Evolutionary conservation across 352 stramenopile genomes (phyloP).

Genomic region (Phytophthora boehmeriae): DNA sequence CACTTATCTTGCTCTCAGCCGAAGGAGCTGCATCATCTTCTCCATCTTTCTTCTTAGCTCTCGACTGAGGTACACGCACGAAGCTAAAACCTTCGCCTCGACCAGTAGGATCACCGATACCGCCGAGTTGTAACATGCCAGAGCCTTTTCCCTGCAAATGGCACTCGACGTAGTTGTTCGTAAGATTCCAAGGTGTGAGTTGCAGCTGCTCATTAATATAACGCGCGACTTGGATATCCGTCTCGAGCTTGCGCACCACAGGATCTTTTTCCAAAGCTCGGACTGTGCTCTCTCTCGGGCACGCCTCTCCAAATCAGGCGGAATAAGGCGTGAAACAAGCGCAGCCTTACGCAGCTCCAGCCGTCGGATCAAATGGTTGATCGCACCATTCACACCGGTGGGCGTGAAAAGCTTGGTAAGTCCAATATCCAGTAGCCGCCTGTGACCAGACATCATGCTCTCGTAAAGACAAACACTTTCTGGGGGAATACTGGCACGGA

Average conservation of each 20-base stretch:
- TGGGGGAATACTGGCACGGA: constrained; percentile 71
- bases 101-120: constrained; percentile 81
- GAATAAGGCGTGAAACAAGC: constrained; percentile 57
- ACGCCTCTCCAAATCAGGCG: constrained; percentile 53
- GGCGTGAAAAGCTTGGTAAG: constrained; percentile 83
- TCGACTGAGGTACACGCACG: constrained; percentile 74
- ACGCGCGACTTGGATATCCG: constrained; percentile 79
- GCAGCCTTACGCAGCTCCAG: constrained; percentile 71
- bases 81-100: constrained; percentile 89
- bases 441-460: constrained; percentile 88
- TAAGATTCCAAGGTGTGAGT: constrained; percentile 85
- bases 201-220: constrained; percentile 84
- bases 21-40: constrained; percentile 59
- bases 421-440: constrained; percentile 76
- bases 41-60: constrained; percentile 83
- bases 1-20: constrained; percentile 46
- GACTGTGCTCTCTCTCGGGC: constrained; percentile 68
- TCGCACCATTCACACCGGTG: constrained; percentile 72
- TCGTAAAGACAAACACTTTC: constrained; percentile 88
- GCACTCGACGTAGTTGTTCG: constrained; percentile 88
- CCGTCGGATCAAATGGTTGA: constrained; percentile 74
- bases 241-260: constrained; percentile 75
- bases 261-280: constrained; percentile 77
- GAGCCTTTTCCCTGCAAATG: constrained; percentile 86
- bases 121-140: constrained; percentile 80